Percentiles rank a stretch among this genome's conserved stretches.
phyloP scores from a whole-genome alignment of 2,329 filamentous ascomycete species.

The Orbilia javanica region DNA sequence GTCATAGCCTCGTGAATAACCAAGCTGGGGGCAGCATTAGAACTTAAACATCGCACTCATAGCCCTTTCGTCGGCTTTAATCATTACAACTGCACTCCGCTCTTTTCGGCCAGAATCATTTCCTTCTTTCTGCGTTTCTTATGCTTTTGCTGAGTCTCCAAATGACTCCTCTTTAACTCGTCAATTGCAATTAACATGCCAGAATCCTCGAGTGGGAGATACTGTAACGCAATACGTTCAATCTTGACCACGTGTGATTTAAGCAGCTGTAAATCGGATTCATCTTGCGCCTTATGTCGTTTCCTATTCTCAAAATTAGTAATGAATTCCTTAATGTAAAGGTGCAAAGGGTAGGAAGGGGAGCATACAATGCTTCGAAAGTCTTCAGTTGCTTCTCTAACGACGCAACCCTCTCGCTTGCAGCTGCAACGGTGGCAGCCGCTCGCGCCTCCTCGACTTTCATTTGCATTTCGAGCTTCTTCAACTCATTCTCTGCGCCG shows the following conservation, averaged over 20 bases:
- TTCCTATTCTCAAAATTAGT: slow-evolving; percentile 28
- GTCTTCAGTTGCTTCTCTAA: slow-evolving; percentile 53
- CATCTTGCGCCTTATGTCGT: slow-evolving; percentile 55
- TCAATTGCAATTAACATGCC: slow-evolving; percentile 57
- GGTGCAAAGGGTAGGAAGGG: neutral
- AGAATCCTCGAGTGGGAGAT: slow-evolving; percentile 51
- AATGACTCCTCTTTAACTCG: slow-evolving; percentile 49
- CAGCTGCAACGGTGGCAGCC: slow-evolving; percentile 42
- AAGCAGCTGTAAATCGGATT: slow-evolving; percentile 46
- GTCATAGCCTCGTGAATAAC: slow-evolving; percentile 23
- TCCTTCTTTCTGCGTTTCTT: slow-evolving; percentile 57
- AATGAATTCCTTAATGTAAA: neutral
- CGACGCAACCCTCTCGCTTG: slow-evolving; percentile 31
- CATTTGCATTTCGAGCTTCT: slow-evolving; percentile 52
- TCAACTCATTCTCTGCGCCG: slow-evolving; percentile 42
- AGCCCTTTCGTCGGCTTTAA: neutral
- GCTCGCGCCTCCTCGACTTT: slow-evolving; percentile 52
- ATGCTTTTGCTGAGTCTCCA: slow-evolving; percentile 56
- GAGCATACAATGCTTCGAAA: slow-evolving; percentile 50
- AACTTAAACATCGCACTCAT: slow-evolving; percentile 2
- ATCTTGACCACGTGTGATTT: slow-evolving; percentile 54
- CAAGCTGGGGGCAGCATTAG: neutral
- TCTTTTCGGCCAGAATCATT: slow-evolving; percentile 48
- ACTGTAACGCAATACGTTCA: slow-evolving; percentile 54
- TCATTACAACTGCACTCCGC: slow-evolving; percentile 48